Evolutionary conservation across 371 early-diverging fungal species (phyloP).

Genomic region (Apophysomyces sp.): DNA sequence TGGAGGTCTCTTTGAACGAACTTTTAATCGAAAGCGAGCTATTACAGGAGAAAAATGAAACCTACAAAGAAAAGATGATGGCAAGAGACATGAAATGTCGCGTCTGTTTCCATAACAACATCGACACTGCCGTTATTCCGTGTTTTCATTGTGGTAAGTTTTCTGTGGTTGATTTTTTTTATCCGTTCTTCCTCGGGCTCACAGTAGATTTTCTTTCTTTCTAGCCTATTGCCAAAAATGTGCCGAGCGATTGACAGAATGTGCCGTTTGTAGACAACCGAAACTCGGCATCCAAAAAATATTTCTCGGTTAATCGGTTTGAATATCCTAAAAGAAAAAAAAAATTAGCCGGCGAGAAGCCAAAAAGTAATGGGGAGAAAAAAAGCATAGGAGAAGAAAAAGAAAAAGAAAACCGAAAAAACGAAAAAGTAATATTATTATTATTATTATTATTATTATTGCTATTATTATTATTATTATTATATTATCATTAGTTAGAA

Average conservation of each 20-base stretch:
- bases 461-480: too few relatives aligned
- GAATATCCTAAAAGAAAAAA: too few relatives aligned
- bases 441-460: too few relatives aligned
- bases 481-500: too few relatives aligned
- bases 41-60: neutral
- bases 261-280: conserved; percentile 35
- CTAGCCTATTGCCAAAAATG: conserved; percentile 41
- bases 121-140: conserved; percentile 31
- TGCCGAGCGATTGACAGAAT: conserved; percentile 30
- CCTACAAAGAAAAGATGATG: neutral
- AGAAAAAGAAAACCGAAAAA: too few relatives aligned
- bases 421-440: too few relatives aligned
- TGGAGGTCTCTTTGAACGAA: neutral
- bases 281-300: conserved; percentile 29
- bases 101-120: conserved; percentile 31
- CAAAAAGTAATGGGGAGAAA: too few relatives aligned
- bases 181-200: too few relatives aligned
- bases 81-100: conserved; percentile 23
- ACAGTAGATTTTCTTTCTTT: conserved; percentile 1
- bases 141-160: conserved; percentile 44
- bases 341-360: too few relatives aligned
- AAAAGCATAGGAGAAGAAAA: too few relatives aligned
- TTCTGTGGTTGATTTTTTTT: neutral
- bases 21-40: neutral
- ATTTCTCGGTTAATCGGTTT: conserved; percentile 18